Evolutionary conservation across 257 asterid species (phyloP).

Genomic region (Solanum pinnatisectum): DNA sequence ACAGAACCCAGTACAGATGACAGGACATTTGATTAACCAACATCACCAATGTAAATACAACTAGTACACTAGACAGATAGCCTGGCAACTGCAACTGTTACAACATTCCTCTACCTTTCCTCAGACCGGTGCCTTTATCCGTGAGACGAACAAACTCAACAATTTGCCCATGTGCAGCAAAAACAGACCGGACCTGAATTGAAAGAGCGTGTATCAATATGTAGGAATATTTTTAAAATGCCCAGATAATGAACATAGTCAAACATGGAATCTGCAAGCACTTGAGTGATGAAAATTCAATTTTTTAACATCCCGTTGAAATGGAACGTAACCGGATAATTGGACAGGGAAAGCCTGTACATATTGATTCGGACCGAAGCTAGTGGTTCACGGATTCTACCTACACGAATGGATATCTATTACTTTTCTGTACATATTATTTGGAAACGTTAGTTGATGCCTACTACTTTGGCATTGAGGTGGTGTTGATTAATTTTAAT

Average conservation of each 20-base stretch:
- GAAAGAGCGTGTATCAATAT: neutral
- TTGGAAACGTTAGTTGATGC: neutral
- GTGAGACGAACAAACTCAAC: conserved; percentile 65
- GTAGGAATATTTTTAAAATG: neutral
- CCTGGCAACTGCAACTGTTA: neutral
- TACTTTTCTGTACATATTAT: neutral
- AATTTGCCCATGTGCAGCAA: conserved; percentile 61
- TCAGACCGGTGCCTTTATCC: conserved; percentile 68
- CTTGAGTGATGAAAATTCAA: neutral
- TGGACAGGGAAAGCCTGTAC: neutral
- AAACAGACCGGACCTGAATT: conserved; percentile 36
- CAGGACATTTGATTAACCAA: neutral
- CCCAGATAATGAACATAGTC: neutral
- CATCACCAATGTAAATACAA: neutral
- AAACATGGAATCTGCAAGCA: neutral
- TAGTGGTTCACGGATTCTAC: neutral
- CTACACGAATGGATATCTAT: neutral
- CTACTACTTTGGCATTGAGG: neutral
- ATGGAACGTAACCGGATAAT: neutral
- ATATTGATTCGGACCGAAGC: neutral
- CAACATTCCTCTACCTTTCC: conserved; percentile 44
- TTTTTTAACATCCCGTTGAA: neutral
- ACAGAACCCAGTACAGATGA: neutral
- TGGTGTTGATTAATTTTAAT: neutral
- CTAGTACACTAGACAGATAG: neutral